A percentile compares a stretch with the other conserved stretches of the same genome.
Conservation (phyloP, 108 stramenopile genomes). For the Nitzschia palea region DNA sequence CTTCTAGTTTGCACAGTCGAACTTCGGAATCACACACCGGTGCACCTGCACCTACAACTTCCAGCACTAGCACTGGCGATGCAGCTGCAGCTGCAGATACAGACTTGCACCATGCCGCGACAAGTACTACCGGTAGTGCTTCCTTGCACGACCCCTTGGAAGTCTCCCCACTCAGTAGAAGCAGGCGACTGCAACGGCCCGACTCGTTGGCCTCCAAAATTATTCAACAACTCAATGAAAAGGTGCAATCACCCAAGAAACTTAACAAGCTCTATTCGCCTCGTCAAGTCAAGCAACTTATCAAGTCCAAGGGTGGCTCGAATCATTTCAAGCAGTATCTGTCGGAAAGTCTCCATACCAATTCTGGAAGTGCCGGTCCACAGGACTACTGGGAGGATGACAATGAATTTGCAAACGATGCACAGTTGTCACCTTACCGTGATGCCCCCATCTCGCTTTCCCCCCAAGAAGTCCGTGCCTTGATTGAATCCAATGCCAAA, state of each 20-base stretch:
- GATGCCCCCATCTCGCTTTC: background rate
- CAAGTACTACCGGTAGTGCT: too few species aligned
- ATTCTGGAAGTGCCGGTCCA: background rate
- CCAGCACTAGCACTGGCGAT: too few species aligned
- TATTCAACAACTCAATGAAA: background rate
- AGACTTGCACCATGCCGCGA: too few species aligned
- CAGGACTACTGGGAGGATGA: background rate
- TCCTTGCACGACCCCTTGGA: too few species aligned
- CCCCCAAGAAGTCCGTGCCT: conserved; percentile 2
- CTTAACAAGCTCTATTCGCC: background rate
- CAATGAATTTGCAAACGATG: background rate
- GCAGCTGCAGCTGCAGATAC: too few species aligned
- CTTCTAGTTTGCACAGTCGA: too few species aligned
- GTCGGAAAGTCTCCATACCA: background rate
- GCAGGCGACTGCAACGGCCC: too few species aligned
- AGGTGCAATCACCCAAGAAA: background rate
- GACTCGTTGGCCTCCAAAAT: background rate
- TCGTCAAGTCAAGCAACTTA: background rate
- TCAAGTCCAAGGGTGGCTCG: background rate
- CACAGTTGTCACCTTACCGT: background rate
- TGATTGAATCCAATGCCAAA: background rate
- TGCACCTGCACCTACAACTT: too few species aligned
- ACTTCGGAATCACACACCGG: too few species aligned
- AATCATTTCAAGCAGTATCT: background rate
- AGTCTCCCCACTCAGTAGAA: too few species aligned